These are phyloP conservation scores for Entonaema liquescens DNA, from an alignment of 495 filamentous ascomycete species.

Conservation along the genomic window DNA sequence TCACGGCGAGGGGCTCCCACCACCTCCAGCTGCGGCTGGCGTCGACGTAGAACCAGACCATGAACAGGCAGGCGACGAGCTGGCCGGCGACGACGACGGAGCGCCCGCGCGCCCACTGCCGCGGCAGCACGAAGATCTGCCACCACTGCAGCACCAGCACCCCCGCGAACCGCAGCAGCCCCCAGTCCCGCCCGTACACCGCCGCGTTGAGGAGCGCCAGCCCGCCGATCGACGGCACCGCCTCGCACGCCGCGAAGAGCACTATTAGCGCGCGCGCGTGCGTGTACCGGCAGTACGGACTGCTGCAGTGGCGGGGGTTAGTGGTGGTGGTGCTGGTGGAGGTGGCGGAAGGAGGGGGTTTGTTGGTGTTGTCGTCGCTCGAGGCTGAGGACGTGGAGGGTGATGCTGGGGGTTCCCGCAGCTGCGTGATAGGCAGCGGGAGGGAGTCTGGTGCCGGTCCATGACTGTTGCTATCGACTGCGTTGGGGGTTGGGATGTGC, in stretches of 20 bases:
- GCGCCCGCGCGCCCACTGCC: conserved; percentile 26
- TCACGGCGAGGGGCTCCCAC: conserved; percentile 36
- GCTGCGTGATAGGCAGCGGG: background rate
- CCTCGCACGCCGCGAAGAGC: conserved; percentile 28
- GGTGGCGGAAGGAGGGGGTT: background rate
- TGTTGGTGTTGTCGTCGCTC: background rate
- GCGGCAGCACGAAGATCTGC: conserved; percentile 37
- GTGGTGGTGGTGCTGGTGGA: background rate
- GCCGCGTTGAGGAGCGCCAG: conserved; percentile 21
- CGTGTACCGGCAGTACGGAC: conserved; percentile 27
- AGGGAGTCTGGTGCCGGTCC: background rate
- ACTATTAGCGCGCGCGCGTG: conserved; percentile 26
- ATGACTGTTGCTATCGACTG: background rate
- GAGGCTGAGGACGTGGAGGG: background rate
- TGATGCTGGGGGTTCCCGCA: background rate
- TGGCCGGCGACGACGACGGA: conserved; percentile 20
- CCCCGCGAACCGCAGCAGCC: conserved; percentile 26
- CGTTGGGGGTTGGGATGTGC: background rate
- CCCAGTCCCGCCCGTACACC: conserved; percentile 33
- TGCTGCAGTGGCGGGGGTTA: conserved; percentile 23
- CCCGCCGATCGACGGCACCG: conserved; percentile 5
- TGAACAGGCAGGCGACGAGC: conserved; percentile 32
- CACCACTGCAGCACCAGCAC: conserved; percentile 34
- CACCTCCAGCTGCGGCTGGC: conserved; percentile 19
- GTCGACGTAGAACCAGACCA: conserved; percentile 38